Conservation (phyloP, 768 basidiomycete species). For the Lentinula aciculospora region DNA sequence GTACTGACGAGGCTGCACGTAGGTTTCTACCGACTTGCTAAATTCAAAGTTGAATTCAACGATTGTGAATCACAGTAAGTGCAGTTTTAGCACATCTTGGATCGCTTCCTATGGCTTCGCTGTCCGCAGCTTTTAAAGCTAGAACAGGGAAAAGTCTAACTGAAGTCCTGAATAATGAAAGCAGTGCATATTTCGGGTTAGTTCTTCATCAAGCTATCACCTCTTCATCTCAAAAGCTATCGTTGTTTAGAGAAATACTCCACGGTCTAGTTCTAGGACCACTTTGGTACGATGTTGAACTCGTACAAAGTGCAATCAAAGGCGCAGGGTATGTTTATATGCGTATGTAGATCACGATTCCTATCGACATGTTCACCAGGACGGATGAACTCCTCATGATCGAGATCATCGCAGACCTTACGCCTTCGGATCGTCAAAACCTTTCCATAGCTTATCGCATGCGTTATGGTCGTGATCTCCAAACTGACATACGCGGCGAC, state of each 20-base stretch:
- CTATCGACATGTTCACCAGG: background rate
- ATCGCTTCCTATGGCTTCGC: conserved; percentile 2
- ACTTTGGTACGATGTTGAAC: conserved; percentile 7
- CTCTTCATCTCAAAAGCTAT: background rate
- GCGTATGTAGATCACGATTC: too few species aligned
- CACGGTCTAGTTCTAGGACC: conserved; percentile 2
- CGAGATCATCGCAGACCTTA: conserved; percentile 11
- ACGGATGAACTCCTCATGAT: conserved; percentile 7
- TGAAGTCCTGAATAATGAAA: conserved; percentile 5
- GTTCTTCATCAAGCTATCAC: background rate
- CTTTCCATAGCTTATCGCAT: background rate
- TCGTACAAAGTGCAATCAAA: conserved; percentile 4
- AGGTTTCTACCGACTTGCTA: background rate
- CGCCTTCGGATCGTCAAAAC: conserved; percentile 3
- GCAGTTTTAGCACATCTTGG: background rate
- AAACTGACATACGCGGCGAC: conserved; percentile 9
- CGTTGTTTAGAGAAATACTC: conserved; percentile 2
- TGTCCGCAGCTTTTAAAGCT: conserved; percentile 2
- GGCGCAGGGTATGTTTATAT: background rate
- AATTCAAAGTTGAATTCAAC: background rate
- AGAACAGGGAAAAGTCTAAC: background rate
- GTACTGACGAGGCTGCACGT: conserved; percentile 8
- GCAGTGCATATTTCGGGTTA: conserved; percentile 4
- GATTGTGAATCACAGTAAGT: background rate
- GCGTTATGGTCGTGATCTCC: conserved; percentile 8